phyloP scores from a whole-genome alignment of 768 basidiomycete species.

The Leccinum subgranulosum region DNA sequence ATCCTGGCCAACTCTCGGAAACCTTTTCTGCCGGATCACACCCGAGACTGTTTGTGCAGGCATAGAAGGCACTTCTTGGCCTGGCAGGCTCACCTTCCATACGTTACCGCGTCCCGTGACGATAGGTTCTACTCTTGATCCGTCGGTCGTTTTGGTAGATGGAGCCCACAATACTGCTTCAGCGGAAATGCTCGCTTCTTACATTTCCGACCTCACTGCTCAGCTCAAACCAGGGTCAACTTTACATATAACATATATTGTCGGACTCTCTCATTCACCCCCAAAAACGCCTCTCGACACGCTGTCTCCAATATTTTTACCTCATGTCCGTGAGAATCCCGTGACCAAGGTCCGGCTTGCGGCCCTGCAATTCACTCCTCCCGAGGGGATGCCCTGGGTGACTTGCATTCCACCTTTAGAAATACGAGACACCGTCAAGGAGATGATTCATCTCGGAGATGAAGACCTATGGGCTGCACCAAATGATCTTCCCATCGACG shows the following conservation, averaged over 20 bases:
- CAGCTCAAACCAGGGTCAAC: slow-evolving; percentile 17
- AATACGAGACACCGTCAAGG: slow-evolving; percentile 43
- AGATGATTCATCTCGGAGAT: slow-evolving; percentile 37
- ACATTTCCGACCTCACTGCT: slow-evolving; percentile 41
- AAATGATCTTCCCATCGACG: slow-evolving; percentile 29
- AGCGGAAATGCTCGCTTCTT: slow-evolving; percentile 60
- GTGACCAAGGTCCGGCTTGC: slow-evolving; percentile 46
- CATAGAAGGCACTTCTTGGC: slow-evolving; percentile 64
- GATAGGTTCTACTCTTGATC: slow-evolving; percentile 8
- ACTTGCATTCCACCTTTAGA: slow-evolving; percentile 52
- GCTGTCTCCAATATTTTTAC: slow-evolving; percentile 60
- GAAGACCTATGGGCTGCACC: slow-evolving; percentile 45
- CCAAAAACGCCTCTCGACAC: slow-evolving; percentile 77
- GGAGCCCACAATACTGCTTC: slow-evolving; percentile 94
- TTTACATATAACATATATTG: slow-evolving; percentile 62
- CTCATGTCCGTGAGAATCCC: slow-evolving; percentile 26
- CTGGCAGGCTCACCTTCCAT: slow-evolving; percentile 79
- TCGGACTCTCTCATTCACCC: slow-evolving; percentile 84
- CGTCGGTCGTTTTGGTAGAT: slow-evolving; percentile 66
- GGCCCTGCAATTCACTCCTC: slow-evolving; percentile 62
- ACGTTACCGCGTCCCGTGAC: slow-evolving; percentile 23
- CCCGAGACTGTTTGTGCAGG: slow-evolving; percentile 51
- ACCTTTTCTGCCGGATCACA: slow-evolving; percentile 38
- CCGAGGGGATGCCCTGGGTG: slow-evolving; percentile 97
- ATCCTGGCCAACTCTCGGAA: slow-evolving; percentile 19